phyloP scores from a whole-genome alignment of 2,329 filamentous ascomycete species.

The Diplodia intermedia region DNA sequence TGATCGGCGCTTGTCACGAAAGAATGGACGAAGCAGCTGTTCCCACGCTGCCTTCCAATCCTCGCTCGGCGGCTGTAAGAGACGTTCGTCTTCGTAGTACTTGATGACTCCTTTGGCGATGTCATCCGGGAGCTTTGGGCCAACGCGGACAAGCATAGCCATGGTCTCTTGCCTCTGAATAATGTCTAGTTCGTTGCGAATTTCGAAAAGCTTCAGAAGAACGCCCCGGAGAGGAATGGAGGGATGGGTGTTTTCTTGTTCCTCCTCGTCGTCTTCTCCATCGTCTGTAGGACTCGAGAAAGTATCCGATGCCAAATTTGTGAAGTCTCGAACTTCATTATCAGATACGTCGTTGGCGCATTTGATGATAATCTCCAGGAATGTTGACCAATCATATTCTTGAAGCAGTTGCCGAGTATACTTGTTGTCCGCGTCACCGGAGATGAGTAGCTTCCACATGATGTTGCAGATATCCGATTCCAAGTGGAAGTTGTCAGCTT shows the following conservation, averaged over 20 bases:
- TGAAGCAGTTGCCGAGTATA: slow-evolving; percentile 28
- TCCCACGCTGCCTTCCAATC: slow-evolving; percentile 71
- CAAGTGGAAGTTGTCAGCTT: slow-evolving; percentile 26
- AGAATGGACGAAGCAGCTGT: slow-evolving; percentile 57
- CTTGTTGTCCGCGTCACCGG: slow-evolving; percentile 18
- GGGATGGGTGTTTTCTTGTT: slow-evolving; percentile 31
- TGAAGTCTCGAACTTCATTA: slow-evolving; percentile 25
- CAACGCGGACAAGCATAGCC: slow-evolving; percentile 69
- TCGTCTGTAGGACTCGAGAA: slow-evolving; percentile 32
- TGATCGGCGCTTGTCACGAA: slow-evolving; percentile 16
- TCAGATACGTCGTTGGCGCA: slow-evolving; percentile 29
- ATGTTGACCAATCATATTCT: slow-evolving; percentile 28
- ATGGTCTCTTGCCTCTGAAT: slow-evolving; percentile 71
- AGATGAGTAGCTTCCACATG: slow-evolving; percentile 28
- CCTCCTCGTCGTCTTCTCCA: slow-evolving; percentile 26
- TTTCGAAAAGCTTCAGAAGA: slow-evolving; percentile 40
- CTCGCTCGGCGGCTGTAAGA: slow-evolving; percentile 73
- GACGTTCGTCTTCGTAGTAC: slow-evolving; percentile 72
- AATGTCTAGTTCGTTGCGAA: slow-evolving; percentile 55
- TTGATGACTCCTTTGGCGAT: slow-evolving; percentile 69
- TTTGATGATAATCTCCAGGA: slow-evolving; percentile 29
- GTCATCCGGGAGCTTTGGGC: slow-evolving; percentile 68
- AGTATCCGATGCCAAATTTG: slow-evolving; percentile 38
- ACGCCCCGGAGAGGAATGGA: slow-evolving; percentile 35
- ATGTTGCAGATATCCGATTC: slow-evolving; percentile 31